Base-by-base conservation (phyloP, 257 asterid genomes). In the Solanum paucissectum region DNA sequence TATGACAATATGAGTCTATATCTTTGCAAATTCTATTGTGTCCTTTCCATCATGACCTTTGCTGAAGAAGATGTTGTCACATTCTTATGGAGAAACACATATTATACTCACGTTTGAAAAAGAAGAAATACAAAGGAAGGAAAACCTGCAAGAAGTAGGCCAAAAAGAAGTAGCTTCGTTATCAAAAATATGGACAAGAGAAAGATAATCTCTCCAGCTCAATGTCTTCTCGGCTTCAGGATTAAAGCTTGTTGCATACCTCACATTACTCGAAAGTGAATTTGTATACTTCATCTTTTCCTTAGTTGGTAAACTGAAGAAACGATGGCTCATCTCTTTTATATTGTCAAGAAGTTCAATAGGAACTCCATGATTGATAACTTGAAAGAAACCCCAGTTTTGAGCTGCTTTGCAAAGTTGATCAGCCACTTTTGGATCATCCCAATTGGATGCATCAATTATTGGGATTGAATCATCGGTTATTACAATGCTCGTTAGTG, bases 141-240 rank as follows among this genome's bases (percentile, higher is more conserved):
- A n/a, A n/a, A n/a, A n/a, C n/a, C n/a, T n/a, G n/a, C n/a, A n/a
- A n/a, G n/a, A n/a, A n/a, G n/a, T n/a, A n/a, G n/a, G n/a, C n/a
- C n/a, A n/a, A n/a, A n/a, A n/a, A n/a, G n/a, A n/a, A n/a, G n/a
- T n/a, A n/a, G n/a, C n/a, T n/a, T n/a, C n/a, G n/a, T n/a, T n/a
- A 37, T 88, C 89, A 1, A 89, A 90, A 18, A 88, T 81, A 34
- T 90, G 77, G 32, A 88, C 84, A 21, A 88, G 90, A 36, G 89
- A 88, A 13, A 90, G 89, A 13, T 64, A 90, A 88, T 90, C 92
- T 81, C 87, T 90, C 92, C 92, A 90, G 27, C 89, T 90, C 55
- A 90, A 84, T 14, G 91, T 90, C 83, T 87, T 90, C 86, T 88
- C 91, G 5, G 90, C 88, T 40, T 44, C 46, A 32, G 91, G 92